Percentiles rank a stretch among this genome's conserved stretches.
phyloP scores from a whole-genome alignment of 139 green algal genomes.

The Volvox reticuliferus region DNA sequence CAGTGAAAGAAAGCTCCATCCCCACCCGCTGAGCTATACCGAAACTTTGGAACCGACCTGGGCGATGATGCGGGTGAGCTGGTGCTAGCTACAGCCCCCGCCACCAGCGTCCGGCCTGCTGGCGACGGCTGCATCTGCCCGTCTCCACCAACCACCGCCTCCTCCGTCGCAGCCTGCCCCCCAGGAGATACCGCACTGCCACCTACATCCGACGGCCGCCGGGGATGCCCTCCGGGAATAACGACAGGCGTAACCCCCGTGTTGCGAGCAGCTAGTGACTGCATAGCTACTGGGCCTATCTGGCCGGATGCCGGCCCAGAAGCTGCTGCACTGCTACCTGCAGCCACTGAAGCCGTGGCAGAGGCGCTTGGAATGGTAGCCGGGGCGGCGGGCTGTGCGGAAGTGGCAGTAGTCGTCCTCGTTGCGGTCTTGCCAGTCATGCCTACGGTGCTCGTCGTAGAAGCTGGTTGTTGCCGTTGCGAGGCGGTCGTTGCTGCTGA shows the following conservation, averaged over 20 bases:
- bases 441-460: not conserved
- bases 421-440: not conserved
- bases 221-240: not conserved
- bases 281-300: not conserved
- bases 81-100: not conserved
- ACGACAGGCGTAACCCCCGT: not conserved
- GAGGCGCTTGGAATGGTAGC: not conserved
- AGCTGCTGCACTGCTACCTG: not conserved
- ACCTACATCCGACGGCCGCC: not conserved
- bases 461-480: conserved; percentile 6
- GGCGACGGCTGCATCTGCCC: not conserved
- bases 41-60: too few relatives aligned
- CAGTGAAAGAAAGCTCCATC: too few relatives aligned
- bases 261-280: not conserved
- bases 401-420: not conserved
- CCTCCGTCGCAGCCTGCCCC: not conserved
- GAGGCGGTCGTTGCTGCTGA: not conserved
- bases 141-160: not conserved
- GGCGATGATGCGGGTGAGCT: not conserved
- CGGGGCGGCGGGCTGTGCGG: not conserved
- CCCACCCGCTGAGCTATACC: too few relatives aligned
- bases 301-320: too few relatives aligned
- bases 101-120: not conserved
- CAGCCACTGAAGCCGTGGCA: not conserved
- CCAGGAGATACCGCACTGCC: not conserved